Evolutionary conservation across 2,329 filamentous ascomycete genomes (phyloP), one percentile per base, ranked within the genome.

Genomic region (Fusarium albosuccineum): DNA sequence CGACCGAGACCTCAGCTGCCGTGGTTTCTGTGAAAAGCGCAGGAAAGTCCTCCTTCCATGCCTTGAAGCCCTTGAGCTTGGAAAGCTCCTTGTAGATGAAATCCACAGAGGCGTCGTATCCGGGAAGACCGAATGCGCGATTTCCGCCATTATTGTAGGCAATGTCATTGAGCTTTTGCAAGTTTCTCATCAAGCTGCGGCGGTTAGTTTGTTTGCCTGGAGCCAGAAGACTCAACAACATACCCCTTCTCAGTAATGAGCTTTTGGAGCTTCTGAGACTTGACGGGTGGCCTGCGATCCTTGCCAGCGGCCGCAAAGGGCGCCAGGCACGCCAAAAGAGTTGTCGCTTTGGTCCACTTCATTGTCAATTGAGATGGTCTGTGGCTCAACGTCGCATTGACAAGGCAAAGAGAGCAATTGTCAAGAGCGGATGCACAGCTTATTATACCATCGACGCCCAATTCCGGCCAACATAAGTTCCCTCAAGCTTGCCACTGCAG

Each of bases 21-120:
- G 58, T 55, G 1, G 72, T 73, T 3, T 73, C 51, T 5, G 69
- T 71, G 13, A 74, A 77, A 6, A 74, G 65, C 0, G 71, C 75
- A 1, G 74, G 69, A 5, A 76, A 75, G 10, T 76, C 74, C 45
- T 76, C 70, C 37, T 75, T 76, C 73, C 74, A 75, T 2, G 65
- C 57, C 11, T 62, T 71, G 53, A 73, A 73, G 6, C 73, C 73
- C 14, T 71, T 60, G n/a, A 75, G 65, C 8, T 69, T 72, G 3
- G 70, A 74, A 10, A 75, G 54, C n/a, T 74, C 70, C 22, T 59
- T 57, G 49, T 70, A 75, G 36, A 77, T 73, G 34, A 59, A 76
- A 39, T 80, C 78, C 0, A 73, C 68, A 1, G 78, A 79, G 33
- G 76, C 83, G 9, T 50, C 66, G n/a, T 76, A 77, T 16, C 75